Evolutionary conservation across 345 rosid genomes (phyloP), one percentile per base, ranked within the genome.

Genomic region (Dipteronia dyeriana): DNA sequence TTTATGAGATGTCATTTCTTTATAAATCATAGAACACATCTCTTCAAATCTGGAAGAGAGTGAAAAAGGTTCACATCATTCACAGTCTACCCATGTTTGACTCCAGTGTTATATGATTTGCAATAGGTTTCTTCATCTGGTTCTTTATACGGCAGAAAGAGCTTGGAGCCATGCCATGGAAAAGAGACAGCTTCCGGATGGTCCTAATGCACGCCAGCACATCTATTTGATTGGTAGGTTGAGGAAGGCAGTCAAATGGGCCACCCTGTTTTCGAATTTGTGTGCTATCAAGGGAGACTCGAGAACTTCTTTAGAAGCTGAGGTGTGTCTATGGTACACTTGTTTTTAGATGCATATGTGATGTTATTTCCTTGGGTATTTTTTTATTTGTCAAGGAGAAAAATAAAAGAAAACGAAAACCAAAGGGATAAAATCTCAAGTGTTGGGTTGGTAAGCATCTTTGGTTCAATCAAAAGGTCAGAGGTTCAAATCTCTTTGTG

Each of bases 151-250:
- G 74, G 90, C 97, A 57, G 99, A 96, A 84, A 94, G 99, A 88
- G 98, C 99, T 74, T 96, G 99, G 98, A 96, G 98, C 83, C 98
- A 96, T 92, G 98, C 97, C 56, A 92, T 96, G 98, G 99, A 96
- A 86, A 96, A 96, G 85, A 87, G 99, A 85, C 98, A 94, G 85
- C 86, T 94, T 79, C 91, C 92, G 26, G 97, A 91, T 91, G 98
- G 97, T 68, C 99, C 98, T 68, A 96, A 91, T 84, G 90, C 95
- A 23, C 86, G 88, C 49, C 98, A 92, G 75, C 91, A 95, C 53
- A 91, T 89, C 57, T 91, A 96, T 83, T 79, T 96, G 87, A 91
- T 94, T 81, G 99, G 98, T 77, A 90, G 98, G 79, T 85, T 96
- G 78, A 90, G 97, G 86, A 96, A 94, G 83, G 97, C 99, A 43